Evolutionary conservation across 2,329 filamentous ascomycete genomes (phyloP).

Genomic region (Macrophomina pseudophaseolina): DNA sequence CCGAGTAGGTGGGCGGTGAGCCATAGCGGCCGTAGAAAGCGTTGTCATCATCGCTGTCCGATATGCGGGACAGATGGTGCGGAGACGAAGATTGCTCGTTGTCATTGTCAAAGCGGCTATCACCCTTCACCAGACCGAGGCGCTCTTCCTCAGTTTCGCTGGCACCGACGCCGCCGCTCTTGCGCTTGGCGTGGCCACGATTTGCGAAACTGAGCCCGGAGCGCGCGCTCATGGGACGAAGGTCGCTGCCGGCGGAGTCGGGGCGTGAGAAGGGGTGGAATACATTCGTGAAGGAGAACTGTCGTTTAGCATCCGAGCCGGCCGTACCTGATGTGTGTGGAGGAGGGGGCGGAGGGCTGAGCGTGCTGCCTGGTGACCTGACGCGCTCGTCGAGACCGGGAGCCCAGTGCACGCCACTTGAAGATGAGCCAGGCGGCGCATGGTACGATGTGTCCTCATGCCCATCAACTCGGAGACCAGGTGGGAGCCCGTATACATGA

Average conservation of each 20-base stretch:
- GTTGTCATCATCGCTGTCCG: conserved; percentile 17
- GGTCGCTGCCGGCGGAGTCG: conserved; percentile 31
- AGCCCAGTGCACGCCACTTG: conserved; percentile 40
- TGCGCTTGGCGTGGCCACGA: conserved; percentile 3
- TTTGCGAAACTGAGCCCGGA: conserved; percentile 38
- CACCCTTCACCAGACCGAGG: conserved; percentile 80
- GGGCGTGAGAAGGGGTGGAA: conserved; percentile 59
- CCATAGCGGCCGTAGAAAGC: conserved; percentile 20
- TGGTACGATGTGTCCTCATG: conserved; percentile 57
- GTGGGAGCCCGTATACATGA: conserved; percentile 58
- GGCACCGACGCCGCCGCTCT: conserved; percentile 42
- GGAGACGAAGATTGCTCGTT: not conserved
- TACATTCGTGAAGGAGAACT: conserved; percentile 92
- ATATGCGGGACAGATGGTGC: not conserved
- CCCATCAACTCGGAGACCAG: conserved; percentile 37
- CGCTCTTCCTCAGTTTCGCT: conserved; percentile 77
- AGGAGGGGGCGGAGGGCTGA: conserved; percentile 62
- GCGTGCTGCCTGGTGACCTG: conserved; percentile 49
- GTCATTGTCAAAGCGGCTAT: conserved; percentile 40
- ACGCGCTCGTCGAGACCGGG: conserved; percentile 44
- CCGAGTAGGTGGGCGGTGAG: conserved; percentile 16
- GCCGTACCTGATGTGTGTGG: conserved; percentile 55
- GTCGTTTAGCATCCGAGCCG: conserved; percentile 60
- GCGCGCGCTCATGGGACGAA: conserved; percentile 28
- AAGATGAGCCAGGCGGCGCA: conserved; percentile 35